Evolutionary conservation across 2,329 filamentous ascomycete species (phyloP).

Genomic region (Trichoderma polysporum): DNA sequence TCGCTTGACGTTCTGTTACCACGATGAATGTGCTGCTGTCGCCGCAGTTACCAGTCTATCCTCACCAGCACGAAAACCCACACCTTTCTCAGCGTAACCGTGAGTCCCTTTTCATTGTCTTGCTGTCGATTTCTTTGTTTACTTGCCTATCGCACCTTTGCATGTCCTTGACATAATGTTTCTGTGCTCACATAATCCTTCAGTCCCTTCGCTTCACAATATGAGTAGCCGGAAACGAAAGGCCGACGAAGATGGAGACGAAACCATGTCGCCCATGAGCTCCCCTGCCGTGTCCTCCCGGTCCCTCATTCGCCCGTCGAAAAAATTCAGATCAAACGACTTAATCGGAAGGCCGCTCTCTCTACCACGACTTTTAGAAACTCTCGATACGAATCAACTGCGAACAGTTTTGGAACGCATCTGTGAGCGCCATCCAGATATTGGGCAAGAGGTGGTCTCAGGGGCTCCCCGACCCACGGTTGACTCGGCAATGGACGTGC

Average conservation of each 20-base stretch:
- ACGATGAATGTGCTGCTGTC: constrained; percentile 64
- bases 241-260: constrained; percentile 75
- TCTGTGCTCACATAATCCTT: constrained; percentile 4
- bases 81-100: constrained; percentile 55
- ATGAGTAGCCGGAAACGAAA: constrained; percentile 76
- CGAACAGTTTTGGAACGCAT: constrained; percentile 85
- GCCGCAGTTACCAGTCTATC: constrained; percentile 59
- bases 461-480: constrained; percentile 87
- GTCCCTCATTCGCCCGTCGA: constrained; percentile 64
- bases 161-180: not conserved
- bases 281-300: constrained; percentile 75
- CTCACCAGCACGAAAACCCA: constrained; percentile 57
- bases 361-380: constrained; percentile 81
- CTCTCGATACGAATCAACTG: constrained; percentile 80
- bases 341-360: constrained; percentile 57
- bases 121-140: not conserved
- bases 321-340: constrained; percentile 64
- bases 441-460: constrained; percentile 79
- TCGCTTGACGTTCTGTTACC: constrained; percentile 18
- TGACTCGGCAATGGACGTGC: constrained; percentile 72
- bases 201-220: constrained; percentile 49
- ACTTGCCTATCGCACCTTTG: not conserved
- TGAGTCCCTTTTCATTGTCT: constrained; percentile 40
- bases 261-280: constrained; percentile 83
- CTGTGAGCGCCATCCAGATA: constrained; percentile 83